Evolutionary conservation across 139 green algal genomes (phyloP).

Genomic region (Picochlorum sp.): DNA sequence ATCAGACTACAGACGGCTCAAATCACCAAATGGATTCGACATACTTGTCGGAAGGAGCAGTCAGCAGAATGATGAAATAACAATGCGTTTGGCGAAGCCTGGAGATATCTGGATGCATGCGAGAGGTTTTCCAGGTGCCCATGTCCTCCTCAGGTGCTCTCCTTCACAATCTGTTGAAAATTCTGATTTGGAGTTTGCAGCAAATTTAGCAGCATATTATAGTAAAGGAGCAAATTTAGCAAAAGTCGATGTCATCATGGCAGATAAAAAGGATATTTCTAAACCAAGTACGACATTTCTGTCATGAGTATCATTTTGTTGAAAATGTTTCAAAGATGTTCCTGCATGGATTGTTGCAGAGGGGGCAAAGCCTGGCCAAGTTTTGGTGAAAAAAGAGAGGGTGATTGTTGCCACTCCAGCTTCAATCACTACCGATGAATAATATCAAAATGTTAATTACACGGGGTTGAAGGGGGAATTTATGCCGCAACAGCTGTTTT

Average conservation of each 20-base stretch:
- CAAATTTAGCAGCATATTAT: constrained; percentile 66
- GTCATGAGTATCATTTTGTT: background rate
- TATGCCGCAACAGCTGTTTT: constrained; percentile 19
- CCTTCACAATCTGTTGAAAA: background rate
- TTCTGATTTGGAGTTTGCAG: constrained; percentile 56
- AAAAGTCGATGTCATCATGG: constrained; percentile 51
- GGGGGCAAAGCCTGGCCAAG: constrained; percentile 64
- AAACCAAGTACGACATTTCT: constrained; percentile 44
- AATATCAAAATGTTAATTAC: constrained; percentile 11
- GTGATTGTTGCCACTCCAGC: constrained; percentile 45
- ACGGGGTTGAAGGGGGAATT: constrained; percentile 35
- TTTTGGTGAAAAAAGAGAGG: constrained; percentile 57
- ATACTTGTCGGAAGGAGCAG: constrained; percentile 78
- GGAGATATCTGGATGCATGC: constrained; percentile 83
- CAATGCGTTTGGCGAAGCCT: constrained; percentile 42
- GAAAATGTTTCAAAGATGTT: background rate
- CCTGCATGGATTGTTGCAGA: constrained; percentile 3
- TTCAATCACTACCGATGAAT: background rate
- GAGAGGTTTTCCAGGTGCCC: constrained; percentile 44
- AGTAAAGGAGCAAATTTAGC: constrained; percentile 36
- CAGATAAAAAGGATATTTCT: constrained; percentile 43
- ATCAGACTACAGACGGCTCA: constrained; percentile 42
- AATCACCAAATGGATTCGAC: constrained; percentile 45
- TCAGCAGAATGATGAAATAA: constrained; percentile 79
- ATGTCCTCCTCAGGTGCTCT: constrained; percentile 15